Base-by-base conservation (phyloP, 139 green algal species). In the Chlorella vulgaris region DNA sequence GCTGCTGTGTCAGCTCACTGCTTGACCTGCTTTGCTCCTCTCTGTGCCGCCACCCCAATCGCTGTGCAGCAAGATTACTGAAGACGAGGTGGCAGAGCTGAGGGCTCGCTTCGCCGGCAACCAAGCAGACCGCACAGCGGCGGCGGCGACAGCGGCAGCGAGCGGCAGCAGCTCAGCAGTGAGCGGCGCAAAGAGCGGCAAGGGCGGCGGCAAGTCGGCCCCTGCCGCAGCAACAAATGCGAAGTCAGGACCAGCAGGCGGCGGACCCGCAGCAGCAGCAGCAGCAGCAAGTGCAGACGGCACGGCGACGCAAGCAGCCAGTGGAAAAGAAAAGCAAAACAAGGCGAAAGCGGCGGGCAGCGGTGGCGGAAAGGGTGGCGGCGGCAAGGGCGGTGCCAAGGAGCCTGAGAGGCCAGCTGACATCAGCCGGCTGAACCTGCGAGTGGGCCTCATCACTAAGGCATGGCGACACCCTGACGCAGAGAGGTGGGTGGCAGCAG, bases 361-460 rank as follows among this genome's bases (percentile, higher is more conserved):
- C 71, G 21, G 31, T 24, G 47, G 66, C 36, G 77, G 50, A 35
- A 42, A 74, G 36, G 74, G 58, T 28, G 33, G 50, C 71, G 62
- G 62, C 62, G 58, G 21, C 58, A n/a, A n/a, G n/a, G n/a, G n/a
- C n/a, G 71, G 22, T 8, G 69, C 40, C 42, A 80, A 81, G 35
- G 70, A 39, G 62, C 74, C 50, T 3, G 76, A 87, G 65, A 36
- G 53, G 36, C 74, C 77, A 15, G 63, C 88, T 28, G 89, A 92
- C 69, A 31, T 95, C 1, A 91, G 84, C 15, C 81, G 93, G 36
- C 50, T 98, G 28, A 88, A 98, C 81, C 82, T 98, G 39, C 76
- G 92, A 4, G 95, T 98, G 53, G 93, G 93, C 1, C 51, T 83
- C 19, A 94, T 96, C 42, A 50, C 28, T 3, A 91, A 90, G 60